phyloP scores from a whole-genome alignment of 1,284 basidiomycete genomes.

The Heterobasidion annosum region DNA sequence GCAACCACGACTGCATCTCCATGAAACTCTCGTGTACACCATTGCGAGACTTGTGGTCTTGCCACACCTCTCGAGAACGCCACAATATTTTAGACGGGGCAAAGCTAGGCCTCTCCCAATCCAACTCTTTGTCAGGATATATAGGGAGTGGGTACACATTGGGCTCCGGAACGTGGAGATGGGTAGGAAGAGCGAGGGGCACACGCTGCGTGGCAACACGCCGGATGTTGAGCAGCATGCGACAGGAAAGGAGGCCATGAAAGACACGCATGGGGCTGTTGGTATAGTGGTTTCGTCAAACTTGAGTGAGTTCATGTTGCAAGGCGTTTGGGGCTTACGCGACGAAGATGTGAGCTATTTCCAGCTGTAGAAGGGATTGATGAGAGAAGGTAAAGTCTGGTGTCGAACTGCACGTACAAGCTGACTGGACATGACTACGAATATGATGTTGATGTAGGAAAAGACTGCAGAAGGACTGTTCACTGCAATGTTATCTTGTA shows the following conservation, averaged over 20 bases:
- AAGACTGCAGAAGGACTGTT: neutral
- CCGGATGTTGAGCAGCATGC: conserved; percentile 4
- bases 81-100: too few species aligned
- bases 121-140: too few species aligned
- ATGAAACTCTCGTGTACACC: too few species aligned
- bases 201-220: neutral
- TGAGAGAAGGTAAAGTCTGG: neutral
- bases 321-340: neutral
- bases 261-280: conserved; percentile 1
- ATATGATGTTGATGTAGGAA: neutral
- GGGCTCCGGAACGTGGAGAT: too few species aligned
- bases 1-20: neutral
- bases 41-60: too few species aligned
- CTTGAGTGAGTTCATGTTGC: neutral
- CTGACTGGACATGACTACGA: neutral
- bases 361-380: neutral
- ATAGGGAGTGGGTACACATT: too few species aligned
- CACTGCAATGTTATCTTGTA: neutral
- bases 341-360: neutral
- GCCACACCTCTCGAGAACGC: too few species aligned
- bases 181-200: neutral
- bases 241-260: conserved; percentile 1
- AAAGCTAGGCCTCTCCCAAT: too few species aligned
- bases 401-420: neutral
- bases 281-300: neutral